Conservation (phyloP, 768 basidiomycete genomes). For the Favolaschia claudopus region DNA sequence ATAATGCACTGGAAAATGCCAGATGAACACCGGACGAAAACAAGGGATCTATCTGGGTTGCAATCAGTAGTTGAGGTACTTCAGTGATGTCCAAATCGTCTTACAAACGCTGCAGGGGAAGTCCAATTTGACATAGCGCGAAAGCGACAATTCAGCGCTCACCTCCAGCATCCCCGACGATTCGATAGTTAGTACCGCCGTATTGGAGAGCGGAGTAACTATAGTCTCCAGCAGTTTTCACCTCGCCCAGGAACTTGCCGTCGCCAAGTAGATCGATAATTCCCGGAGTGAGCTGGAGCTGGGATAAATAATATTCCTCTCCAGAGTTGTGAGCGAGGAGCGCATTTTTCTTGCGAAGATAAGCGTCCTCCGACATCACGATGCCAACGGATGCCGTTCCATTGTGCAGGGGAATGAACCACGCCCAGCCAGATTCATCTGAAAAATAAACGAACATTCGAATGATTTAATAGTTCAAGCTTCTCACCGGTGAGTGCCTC, state of each 20-base stretch:
- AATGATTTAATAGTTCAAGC: background rate
- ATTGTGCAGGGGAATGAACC: conserved; percentile 45
- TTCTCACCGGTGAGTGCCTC: conserved; percentile 50
- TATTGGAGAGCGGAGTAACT: background rate
- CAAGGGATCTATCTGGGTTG: background rate
- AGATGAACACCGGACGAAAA: conserved; percentile 30
- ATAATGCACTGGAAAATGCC: conserved; percentile 38
- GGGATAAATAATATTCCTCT: background rate
- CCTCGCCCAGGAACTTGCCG: background rate
- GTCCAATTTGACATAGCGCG: too few relatives aligned
- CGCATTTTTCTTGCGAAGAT: conserved; percentile 26
- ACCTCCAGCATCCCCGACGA: background rate
- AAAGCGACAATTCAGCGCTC: background rate
- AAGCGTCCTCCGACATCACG: conserved; percentile 37
- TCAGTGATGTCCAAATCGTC: background rate
- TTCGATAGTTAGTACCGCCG: background rate
- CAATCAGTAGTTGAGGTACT: background rate
- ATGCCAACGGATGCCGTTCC: conserved; percentile 45
- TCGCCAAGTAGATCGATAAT: background rate
- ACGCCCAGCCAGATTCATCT: conserved; percentile 50
- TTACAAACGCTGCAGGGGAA: background rate
- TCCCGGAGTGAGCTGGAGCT: background rate
- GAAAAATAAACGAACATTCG: background rate
- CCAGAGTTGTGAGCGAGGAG: background rate
- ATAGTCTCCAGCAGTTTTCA: background rate